Conservation (phyloP, 2,329 filamentous ascomycete genomes). For the Apiospora arundinis region DNA sequence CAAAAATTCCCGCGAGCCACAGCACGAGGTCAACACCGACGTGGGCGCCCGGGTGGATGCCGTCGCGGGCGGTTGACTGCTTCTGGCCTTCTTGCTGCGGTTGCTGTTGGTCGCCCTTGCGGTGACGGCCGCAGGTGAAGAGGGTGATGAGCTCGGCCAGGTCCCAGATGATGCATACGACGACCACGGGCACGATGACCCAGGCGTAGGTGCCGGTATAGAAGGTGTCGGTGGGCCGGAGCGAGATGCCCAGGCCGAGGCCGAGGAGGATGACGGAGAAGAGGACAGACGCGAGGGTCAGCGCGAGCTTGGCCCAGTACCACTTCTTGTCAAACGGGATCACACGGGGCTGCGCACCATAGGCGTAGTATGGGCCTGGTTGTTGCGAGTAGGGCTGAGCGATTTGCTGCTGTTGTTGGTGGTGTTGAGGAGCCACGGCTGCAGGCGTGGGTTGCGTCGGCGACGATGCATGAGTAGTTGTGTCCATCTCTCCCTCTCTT, state of each 20-base stretch:
- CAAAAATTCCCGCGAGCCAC: slow-evolving; percentile 23
- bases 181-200: slow-evolving; percentile 20
- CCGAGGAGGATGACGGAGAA: slow-evolving; percentile 22
- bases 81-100: neutral
- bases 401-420: too few relatives aligned
- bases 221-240: neutral
- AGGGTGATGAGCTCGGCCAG: slow-evolving; percentile 24
- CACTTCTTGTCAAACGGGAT: slow-evolving; percentile 27
- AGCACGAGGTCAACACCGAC: slow-evolving; percentile 25
- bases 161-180: slow-evolving; percentile 22
- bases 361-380: neutral
- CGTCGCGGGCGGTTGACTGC: neutral
- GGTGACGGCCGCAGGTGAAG: slow-evolving; percentile 22
- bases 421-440: neutral
- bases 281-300: slow-evolving; percentile 21
- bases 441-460: neutral
- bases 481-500: neutral
- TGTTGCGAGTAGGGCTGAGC: neutral
- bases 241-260: slow-evolving; percentile 12
- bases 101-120: neutral
- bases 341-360: neutral
- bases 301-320: slow-evolving; percentile 24
- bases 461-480: neutral
- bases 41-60: slow-evolving; percentile 26
- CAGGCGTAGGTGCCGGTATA: neutral